Evolutionary conservation across 2,329 filamentous ascomycete genomes (phyloP).

Genomic region (Emmonsia crescens): DNA sequence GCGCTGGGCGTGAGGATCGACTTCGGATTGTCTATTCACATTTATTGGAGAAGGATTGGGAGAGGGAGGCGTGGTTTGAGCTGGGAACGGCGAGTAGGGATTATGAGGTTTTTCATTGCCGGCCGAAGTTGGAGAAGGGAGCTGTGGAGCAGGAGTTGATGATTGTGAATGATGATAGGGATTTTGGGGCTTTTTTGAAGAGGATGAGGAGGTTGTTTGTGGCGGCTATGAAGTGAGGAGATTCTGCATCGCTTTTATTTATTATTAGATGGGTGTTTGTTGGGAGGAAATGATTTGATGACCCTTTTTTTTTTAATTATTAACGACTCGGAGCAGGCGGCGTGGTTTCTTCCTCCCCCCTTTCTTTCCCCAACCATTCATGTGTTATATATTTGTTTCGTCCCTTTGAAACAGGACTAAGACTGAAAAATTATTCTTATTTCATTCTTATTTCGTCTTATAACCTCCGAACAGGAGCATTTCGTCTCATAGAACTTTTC

Average conservation of each 20-base stretch:
- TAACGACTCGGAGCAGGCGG: neutral
- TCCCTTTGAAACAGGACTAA: neutral
- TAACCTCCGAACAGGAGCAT: neutral
- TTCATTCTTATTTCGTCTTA: neutral
- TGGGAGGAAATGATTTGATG: neutral
- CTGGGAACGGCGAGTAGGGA: constrained; percentile 69
- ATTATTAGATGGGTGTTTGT: neutral
- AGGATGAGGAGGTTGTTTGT: constrained; percentile 52
- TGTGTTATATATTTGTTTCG: constrained; percentile 10
- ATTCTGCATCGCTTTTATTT: neutral
- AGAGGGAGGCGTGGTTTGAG: constrained; percentile 88
- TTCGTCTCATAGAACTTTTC: neutral
- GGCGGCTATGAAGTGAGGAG: constrained; percentile 40
- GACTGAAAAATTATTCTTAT: neutral
- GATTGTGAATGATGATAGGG: constrained; percentile 48
- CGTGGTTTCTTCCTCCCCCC: neutral
- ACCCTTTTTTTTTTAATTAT: neutral
- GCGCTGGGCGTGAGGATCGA: constrained; percentile 69
- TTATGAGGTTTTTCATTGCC: constrained; percentile 71
- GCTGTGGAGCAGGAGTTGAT: constrained; percentile 46
- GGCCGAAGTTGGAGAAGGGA: constrained; percentile 52
- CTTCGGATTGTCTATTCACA: constrained; percentile 86
- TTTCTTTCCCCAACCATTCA: neutral
- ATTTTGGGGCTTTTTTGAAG: constrained; percentile 51
- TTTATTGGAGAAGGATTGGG: constrained; percentile 77